Base-by-base conservation (phyloP, 306 rosid genomes). In the Dryas drummondii region DNA sequence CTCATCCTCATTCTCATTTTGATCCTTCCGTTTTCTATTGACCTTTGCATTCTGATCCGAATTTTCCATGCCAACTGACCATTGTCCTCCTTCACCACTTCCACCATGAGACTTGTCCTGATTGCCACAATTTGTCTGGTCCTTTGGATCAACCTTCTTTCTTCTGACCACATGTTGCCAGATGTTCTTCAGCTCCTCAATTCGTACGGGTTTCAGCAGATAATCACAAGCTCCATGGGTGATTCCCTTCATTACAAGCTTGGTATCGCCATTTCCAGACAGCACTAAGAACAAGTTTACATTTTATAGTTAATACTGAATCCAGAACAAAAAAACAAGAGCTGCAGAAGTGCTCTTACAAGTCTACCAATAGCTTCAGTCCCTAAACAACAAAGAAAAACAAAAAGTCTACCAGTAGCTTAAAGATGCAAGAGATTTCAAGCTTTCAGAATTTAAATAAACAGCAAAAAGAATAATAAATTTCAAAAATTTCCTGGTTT, bases 151-250 rank as follows among this genome's bases (percentile, higher is more conserved):
- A 68, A 80, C 72, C 83, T 85, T 96, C 90, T 88, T 96, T 84
- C 87, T 90, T 81, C 99, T 81, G 46, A 96, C 72, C 16, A 96
- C 97, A 82, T 96, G 99, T 83, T 96, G 98, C 99, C 99, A 96
- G 71, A 96, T 92, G 84, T 96, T 96, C 86, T 90, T 87, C 59
- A 96, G 86, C 90, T 96, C 97, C 87, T 96, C 97, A 56, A 89
- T 84, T 62, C 99, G 93, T 70, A 96, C 92, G 6, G 99, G 99
- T 80, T 96, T 96, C 75, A 96, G 83, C 79, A 96, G 84, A 87
- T 96, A 96, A 81, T 96, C 98, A 54, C 99, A 96, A 52, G 99
- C 99, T 42, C 99, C 99, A 60, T 96, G 99, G n/a, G 91, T 73
- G 79, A 92, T 87, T 66, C 99, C 99, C 83, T 96, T 96, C 99